phyloP scores from a whole-genome alignment of 805 yeast species.

The Saccharomycopsis fermentans region DNA sequence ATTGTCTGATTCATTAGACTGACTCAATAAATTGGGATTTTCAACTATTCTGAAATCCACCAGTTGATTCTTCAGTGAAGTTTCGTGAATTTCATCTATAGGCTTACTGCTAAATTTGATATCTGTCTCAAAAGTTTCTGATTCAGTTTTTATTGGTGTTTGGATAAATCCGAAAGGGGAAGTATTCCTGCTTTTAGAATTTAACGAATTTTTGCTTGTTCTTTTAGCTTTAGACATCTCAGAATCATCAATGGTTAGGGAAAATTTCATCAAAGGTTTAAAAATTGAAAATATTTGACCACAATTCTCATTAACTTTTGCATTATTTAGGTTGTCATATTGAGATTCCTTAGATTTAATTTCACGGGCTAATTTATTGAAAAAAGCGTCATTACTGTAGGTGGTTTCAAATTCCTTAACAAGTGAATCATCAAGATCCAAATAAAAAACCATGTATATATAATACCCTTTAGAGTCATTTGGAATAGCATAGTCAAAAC shows the following conservation, averaged over 20 bases:
- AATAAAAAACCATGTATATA: slow-evolving; percentile 10
- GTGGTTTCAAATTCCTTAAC: not conserved
- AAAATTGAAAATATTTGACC: not conserved
- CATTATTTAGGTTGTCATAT: not conserved
- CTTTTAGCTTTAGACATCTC: not conserved
- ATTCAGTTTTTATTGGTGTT: not conserved
- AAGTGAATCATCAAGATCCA: slow-evolving; percentile 1
- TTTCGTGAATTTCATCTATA: not conserved
- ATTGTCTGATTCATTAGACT: not conserved
- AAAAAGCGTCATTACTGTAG: slow-evolving; percentile 8
- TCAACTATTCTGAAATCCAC: too few relatives aligned
- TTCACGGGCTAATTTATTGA: slow-evolving; percentile 1
- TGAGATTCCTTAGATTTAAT: not conserved
- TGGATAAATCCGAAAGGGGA: not conserved
- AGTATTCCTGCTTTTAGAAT: not conserved
- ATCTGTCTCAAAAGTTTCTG: too few relatives aligned
- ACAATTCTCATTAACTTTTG: not conserved
- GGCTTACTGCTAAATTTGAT: not conserved
- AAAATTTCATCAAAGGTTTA: not conserved
- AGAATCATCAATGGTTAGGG: not conserved
- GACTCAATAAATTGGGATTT: not conserved
- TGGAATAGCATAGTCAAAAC: slow-evolving; percentile 12
- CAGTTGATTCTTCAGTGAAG: too few relatives aligned
- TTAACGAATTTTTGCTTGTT: not conserved
- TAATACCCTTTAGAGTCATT: slow-evolving; percentile 7